phyloP scores from a whole-genome alignment of 768 basidiomycete species.

The Kwoniella sp. region DNA sequence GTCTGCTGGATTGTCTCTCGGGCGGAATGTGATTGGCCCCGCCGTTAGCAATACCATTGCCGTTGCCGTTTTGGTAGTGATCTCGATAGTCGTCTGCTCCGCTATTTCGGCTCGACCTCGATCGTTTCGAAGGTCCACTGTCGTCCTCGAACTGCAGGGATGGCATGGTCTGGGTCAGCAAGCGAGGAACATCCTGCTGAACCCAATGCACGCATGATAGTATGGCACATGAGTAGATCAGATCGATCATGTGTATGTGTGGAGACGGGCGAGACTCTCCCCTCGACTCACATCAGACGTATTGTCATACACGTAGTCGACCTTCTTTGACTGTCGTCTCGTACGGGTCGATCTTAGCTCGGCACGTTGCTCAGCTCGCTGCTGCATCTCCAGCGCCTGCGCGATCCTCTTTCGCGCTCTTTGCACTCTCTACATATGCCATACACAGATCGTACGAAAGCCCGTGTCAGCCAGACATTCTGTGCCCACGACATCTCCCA shows the following conservation, averaged over 20 bases:
- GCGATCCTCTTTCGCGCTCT: constrained; percentile 35
- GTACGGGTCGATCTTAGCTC: constrained; percentile 45
- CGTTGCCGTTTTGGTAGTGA: neutral
- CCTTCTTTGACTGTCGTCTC: constrained; percentile 33
- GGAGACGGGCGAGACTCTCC: no score
- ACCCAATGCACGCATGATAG: no score
- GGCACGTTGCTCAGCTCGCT: constrained; percentile 38
- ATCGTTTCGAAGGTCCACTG: constrained; percentile 17
- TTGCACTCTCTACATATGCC: constrained; percentile 34
- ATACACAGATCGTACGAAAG: neutral
- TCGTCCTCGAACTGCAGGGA: constrained; percentile 18
- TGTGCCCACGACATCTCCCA: no score
- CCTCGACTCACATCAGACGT: constrained; percentile 23
- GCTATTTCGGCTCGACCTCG: neutral
- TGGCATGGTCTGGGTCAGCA: neutral
- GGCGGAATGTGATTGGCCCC: neutral
- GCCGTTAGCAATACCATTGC: neutral
- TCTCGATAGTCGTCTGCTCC: neutral
- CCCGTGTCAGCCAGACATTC: neutral
- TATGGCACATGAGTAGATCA: no score
- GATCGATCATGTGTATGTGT: no score
- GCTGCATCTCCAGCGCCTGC: constrained; percentile 28
- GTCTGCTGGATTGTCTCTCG: neutral
- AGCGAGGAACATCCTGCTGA: neutral
- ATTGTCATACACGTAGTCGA: constrained; percentile 44